Percentiles rank a stretch among this genome's conserved stretches.
These are phyloP conservation scores for Podospora tetraspora DNA, from an alignment of 495 filamentous ascomycete genomes.

Conservation along the genomic window DNA sequence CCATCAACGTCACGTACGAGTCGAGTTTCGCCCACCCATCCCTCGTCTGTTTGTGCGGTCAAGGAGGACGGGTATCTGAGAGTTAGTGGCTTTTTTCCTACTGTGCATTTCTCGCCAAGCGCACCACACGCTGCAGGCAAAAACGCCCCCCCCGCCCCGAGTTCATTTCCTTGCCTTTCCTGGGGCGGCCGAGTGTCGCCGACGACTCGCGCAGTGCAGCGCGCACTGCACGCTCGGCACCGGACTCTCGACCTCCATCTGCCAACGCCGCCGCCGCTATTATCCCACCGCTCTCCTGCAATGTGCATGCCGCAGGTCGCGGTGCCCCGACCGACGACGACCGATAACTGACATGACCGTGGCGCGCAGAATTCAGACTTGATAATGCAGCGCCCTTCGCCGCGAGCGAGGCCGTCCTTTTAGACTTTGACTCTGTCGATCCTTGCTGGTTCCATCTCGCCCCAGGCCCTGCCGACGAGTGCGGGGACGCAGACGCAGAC, in stretches of 20 bases:
- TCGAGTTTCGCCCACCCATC: constrained; percentile 22
- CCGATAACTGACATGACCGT: background rate
- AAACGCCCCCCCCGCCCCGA: background rate
- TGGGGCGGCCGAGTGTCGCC: background rate
- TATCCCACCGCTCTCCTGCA: constrained; percentile 4
- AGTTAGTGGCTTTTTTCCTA: constrained; percentile 17
- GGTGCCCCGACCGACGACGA: too few relatives aligned
- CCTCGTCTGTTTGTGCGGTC: constrained; percentile 26
- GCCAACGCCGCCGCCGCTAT: background rate
- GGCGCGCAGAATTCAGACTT: constrained; percentile 19
- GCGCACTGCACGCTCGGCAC: background rate
- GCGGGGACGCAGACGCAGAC: constrained; percentile 16
- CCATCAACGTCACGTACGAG: constrained; percentile 26
- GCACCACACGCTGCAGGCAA: constrained; percentile 1
- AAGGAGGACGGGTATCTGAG: constrained; percentile 13
- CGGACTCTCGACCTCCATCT: background rate
- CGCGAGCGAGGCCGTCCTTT: constrained; percentile 18
- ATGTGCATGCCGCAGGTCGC: background rate
- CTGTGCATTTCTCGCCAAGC: background rate
- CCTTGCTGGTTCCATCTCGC: constrained; percentile 30
- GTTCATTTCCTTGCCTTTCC: background rate
- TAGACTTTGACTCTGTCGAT: constrained; percentile 24
- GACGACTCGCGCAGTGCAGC: background rate
- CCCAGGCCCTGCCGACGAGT: constrained; percentile 16
- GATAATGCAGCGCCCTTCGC: constrained; percentile 17